Base-by-base conservation (phyloP, 1,139 yeast genomes). In the Suhomyces bribrorum region DNA sequence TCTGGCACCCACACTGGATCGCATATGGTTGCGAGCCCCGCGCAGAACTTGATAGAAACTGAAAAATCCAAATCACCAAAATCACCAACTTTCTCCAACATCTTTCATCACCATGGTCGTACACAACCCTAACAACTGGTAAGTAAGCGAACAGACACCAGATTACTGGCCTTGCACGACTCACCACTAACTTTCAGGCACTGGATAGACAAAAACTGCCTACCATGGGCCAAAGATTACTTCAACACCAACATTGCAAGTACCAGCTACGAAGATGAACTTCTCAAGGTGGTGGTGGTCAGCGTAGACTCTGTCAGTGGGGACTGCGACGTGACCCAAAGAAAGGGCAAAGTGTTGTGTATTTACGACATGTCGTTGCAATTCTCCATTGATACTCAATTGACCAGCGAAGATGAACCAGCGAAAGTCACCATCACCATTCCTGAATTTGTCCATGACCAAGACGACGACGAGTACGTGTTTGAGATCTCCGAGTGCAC, bases 51-150 rank as follows among this genome's bases (percentile, higher is more conserved):
- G 23, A 26, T 27, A 26, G 32, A 33, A 29, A 14, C 18, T 39
- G 31, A 25, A 29, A 15, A 13, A 23, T 22, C 31, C 26, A 25
- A 34, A 38, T 13, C 14, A 12, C 32, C 26, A 26, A 30, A 16
- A 18, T n/a, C 17, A 18, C 23, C 22, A 28, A 11, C 31, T 12
- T 14, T 29, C 28, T 13, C 14, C 22, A 25, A 12, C 23, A 17
- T 18, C 26, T 7, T 20, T 12, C 15, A 13, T 26, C 39, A 41
- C 7, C 40, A 83, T 83, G 90, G 86, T 81, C 37, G 89, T 84
- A 31, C 84, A 83, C 59, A 85, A 85, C 67, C 94, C 94, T 32
- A 84, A 85, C 62, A 85, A 85, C 77, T 85, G 92, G 82, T 77
- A 71, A 48, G 81, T 74, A n/a, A 8, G 8, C 4, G 8, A 8